A percentile compares a stretch with the other conserved stretches of the same genome.
These are phyloP conservation scores for Moringa oleifera DNA, from an alignment of 345 rosid species.

Conservation along the genomic window DNA sequence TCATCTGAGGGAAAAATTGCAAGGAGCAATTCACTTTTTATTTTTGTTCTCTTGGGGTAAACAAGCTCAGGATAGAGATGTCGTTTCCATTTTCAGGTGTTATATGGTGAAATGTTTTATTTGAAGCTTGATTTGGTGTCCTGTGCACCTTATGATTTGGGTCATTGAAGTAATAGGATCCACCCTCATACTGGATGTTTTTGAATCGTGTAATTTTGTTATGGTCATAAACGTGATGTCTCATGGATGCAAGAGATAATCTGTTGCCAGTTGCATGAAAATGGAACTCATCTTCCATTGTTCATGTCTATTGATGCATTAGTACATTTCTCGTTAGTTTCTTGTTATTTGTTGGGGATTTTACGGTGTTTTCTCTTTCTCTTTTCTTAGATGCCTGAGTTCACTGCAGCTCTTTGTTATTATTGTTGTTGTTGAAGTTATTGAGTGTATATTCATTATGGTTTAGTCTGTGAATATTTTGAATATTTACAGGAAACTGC, in stretches of 20 bases:
- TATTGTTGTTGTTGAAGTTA: not conserved
- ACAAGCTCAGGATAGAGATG: not conserved
- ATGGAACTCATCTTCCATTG: no score
- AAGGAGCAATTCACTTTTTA: not conserved
- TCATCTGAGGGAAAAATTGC: not conserved
- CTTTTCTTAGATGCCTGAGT: not conserved
- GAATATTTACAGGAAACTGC: not conserved
- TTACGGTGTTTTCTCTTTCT: not conserved
- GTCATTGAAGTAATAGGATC: not conserved
- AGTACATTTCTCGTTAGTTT: not conserved
- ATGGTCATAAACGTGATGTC: no score
- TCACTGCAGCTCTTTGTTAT: no score
- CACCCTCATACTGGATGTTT: not conserved
- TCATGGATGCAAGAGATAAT: no score
- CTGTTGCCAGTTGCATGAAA: no score
- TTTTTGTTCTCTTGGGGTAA: not conserved
- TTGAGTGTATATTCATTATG: not conserved
- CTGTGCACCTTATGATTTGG: not conserved
- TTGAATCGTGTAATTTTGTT: no score
- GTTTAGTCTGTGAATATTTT: conserved; percentile 2
- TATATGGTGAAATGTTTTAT: not conserved
- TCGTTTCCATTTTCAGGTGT: not conserved
- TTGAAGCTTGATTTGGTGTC: not conserved
- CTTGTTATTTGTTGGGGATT: not conserved
- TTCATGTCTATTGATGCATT: not conserved